Conservation (phyloP, 2,329 filamentous ascomycete genomes). For the Alternaria metachromatica region DNA sequence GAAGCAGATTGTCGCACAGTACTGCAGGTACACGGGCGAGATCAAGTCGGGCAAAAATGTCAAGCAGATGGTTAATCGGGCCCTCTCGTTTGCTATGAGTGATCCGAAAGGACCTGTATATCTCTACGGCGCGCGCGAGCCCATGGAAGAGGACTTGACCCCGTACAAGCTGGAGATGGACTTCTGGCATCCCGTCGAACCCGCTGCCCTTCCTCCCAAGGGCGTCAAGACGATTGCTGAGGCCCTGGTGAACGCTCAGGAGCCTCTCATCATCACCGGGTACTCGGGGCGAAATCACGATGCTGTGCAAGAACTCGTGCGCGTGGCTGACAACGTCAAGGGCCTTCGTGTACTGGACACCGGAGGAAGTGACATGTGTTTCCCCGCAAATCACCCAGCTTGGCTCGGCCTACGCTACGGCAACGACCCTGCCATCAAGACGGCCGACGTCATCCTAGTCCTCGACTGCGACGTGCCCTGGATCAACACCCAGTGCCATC, state of each 20-base stretch:
- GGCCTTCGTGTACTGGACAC: constrained; percentile 76
- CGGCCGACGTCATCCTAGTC: constrained; percentile 84
- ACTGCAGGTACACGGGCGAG: constrained; percentile 83
- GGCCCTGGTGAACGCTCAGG: constrained; percentile 67
- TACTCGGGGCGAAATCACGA: constrained; percentile 74
- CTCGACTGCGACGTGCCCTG: constrained; percentile 91
- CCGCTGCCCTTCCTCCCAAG: constrained; percentile 64
- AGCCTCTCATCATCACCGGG: constrained; percentile 73
- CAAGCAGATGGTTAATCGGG: constrained; percentile 88
- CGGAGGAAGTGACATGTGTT: constrained; percentile 81
- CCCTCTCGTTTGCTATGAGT: constrained; percentile 79
- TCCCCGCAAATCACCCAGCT: constrained; percentile 65
- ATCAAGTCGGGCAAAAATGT: constrained; percentile 85
- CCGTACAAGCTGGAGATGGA: constrained; percentile 64
- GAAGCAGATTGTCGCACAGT: constrained; percentile 80
- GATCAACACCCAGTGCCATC: constrained; percentile 79
- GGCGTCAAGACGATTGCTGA: constrained; percentile 67
- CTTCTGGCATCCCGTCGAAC: constrained; percentile 73
- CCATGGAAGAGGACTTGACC: constrained; percentile 81
- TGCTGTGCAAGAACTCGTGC: constrained; percentile 66
- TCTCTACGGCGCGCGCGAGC: constrained; percentile 76
- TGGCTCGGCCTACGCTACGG: constrained; percentile 73
- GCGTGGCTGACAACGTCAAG: constrained; percentile 71
- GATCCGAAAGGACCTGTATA: constrained; percentile 83
- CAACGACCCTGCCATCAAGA: constrained; percentile 72